Base-by-base conservation (phyloP, 2,329 filamentous ascomycete species). In the Ceratocystis lukuohia region DNA sequence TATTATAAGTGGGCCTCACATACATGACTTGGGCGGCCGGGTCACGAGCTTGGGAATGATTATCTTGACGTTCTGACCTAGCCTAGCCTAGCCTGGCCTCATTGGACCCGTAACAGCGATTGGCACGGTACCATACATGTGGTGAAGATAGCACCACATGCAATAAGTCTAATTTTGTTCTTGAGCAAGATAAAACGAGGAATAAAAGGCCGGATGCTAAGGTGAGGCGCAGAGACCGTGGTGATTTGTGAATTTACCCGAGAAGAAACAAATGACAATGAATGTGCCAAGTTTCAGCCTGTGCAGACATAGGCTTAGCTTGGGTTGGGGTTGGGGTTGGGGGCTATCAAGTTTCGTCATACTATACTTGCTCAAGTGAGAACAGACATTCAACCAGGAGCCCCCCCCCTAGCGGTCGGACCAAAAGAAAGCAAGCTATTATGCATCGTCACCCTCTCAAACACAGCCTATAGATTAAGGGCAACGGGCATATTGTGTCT, bases 361-460 rank as follows among this genome's bases (percentile, higher is more conserved):
- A 56, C 28, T 33, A 61, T 65, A 56, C 28, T 33, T 44, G 45
- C 57, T 37, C 22, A 10, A 30, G 44, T 45, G 45, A 53, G 66
- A 61, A 67, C 30, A 62, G 53, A 65, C 37, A 62, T 44, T 30
- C 45, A 17, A 65, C 37, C 17, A 45, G 17, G 12, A 3, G 37
- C 7, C 15, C 45, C 20, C 22, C 45, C 20, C 22, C 4, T 53
- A 5, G 48, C 15, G 20, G 20, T 28, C 48, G 5, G 48, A 53
- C 48, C 7, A 53, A 28, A 53, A 53, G 22, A 28, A 28, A 25
- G 5, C 22, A 53, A 15, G 48, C 48, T 25, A 53, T 53, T 46
- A 62, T 62, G 61, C 61, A 46, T 22, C 37, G 25, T 37, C 7
- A 45, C 37, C 61, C 17, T 62, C 17, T 62, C 61, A 62, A 62